Base-by-base conservation (phyloP, 768 basidiomycete species). In the Lactifluus volemus region DNA sequence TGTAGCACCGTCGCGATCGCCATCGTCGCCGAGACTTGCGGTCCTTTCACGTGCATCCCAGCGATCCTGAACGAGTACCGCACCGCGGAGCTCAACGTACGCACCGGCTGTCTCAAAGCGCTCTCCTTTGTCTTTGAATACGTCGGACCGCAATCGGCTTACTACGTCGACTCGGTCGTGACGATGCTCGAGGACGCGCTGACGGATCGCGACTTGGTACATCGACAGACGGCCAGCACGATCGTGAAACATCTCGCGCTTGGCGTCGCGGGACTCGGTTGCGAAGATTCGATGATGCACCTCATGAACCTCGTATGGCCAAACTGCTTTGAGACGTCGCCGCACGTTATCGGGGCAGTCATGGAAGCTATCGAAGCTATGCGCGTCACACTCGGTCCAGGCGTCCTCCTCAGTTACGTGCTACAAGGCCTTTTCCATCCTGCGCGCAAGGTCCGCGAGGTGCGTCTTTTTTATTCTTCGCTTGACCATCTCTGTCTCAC, bases 81-180 rank as follows among this genome's bases (percentile, higher is more conserved):
- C 54, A 98, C 96, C 5, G 93, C 95, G 1, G 97, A 99, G 70
- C 82, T 99, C 64, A 99, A 99, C 73, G 97, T 99, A 51, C 89
- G 97, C 55, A 99, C 96, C 3, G 97, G 97, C 62, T 99, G 97
- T 82, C 79, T 99, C 65, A 99, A 98, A 73, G 96, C 97, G 1
- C 80, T 99, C 19, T 95, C 97, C 1, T 99, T 98, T 80, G 92
- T 99, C 56, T 99, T 98, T 71, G 97, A 98, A 80, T 99, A 99
- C 69, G 95, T 98, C 65, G 97, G 97, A 2, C 91, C 85, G 51
- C 97, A 90, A 76, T 98, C 95, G 54, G 94, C 85, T 15, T 97
- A 96, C 76, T 99, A 98, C 72, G 89, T 88, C 69, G 92, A 98
- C 74, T 97, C 94, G 0, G 94, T 98, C 41, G 91, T 98, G 56